Conservation (phyloP, 139 green algal genomes). For the Chlamydomonas sp. region DNA sequence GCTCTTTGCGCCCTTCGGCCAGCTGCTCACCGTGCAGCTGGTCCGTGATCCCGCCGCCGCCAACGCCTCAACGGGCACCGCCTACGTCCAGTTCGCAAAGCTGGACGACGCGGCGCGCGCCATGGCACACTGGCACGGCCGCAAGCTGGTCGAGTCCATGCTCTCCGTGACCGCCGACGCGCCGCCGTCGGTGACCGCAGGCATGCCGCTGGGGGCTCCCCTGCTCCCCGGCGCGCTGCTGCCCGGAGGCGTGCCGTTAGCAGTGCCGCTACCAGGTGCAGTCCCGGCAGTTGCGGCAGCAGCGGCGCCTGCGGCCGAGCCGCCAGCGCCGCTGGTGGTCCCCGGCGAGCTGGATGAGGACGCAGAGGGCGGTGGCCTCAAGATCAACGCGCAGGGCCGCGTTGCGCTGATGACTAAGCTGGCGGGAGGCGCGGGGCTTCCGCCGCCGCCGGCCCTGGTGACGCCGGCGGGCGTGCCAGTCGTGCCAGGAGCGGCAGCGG, state of each 20-base stretch:
- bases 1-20: slow-evolving; percentile 70
- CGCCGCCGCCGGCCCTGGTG: not conserved
- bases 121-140: slow-evolving; percentile 15
- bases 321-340: not conserved
- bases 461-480: not conserved
- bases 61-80: slow-evolving; percentile 57
- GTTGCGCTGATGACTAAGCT: slow-evolving; percentile 87
- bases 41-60: slow-evolving; percentile 60
- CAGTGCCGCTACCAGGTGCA: no score
- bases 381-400: slow-evolving; percentile 73
- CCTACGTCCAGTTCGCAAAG: slow-evolving; percentile 57
- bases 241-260: not conserved
- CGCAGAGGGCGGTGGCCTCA: slow-evolving; percentile 66
- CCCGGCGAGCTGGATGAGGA: slow-evolving; percentile 64
- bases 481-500: no score
- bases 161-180: not conserved
- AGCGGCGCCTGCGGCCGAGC: no score
- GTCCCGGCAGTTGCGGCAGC: no score
- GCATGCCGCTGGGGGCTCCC: not conserved
- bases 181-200: not conserved
- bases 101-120: slow-evolving; percentile 51
- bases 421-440: slow-evolving; percentile 68
- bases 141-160: not conserved
- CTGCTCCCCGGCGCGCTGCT: not conserved
- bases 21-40: slow-evolving; percentile 72